Percentiles rank a stretch among this genome's conserved stretches.
Conservation (phyloP, 306 rosid genomes). For the Aeschynomene evenia region DNA sequence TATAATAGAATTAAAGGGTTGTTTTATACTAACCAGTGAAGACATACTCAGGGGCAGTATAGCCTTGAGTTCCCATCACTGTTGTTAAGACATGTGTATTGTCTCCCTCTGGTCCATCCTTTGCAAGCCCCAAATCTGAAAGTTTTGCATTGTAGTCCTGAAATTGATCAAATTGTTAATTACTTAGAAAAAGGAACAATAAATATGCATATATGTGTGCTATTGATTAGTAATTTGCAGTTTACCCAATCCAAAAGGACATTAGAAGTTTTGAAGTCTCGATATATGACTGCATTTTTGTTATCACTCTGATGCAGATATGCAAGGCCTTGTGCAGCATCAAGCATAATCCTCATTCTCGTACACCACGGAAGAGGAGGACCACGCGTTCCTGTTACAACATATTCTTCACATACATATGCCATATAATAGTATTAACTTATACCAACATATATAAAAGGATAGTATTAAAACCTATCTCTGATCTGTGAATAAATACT, state of each 20-base stretch:
- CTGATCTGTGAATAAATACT: too few species aligned
- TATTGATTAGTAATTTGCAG: not conserved
- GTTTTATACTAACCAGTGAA: slow-evolving; percentile 55
- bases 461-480: too few species aligned
- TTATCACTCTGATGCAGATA: slow-evolving; percentile 57
- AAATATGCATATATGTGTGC: not conserved
- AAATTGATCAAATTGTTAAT: slow-evolving; percentile 24
- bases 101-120: slow-evolving; percentile 63
- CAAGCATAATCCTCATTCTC: slow-evolving; percentile 58
- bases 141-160: slow-evolving; percentile 69
- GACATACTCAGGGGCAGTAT: slow-evolving; percentile 67
- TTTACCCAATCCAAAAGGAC: slow-evolving; percentile 55
- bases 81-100: slow-evolving; percentile 57
- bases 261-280: slow-evolving; percentile 71
- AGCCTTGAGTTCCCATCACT: slow-evolving; percentile 66
- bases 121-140: slow-evolving; percentile 69
- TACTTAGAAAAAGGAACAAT: not conserved
- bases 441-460: too few species aligned
- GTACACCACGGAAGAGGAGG: slow-evolving; percentile 54
- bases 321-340: slow-evolving; percentile 72
- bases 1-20: too few species aligned
- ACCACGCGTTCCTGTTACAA: slow-evolving; percentile 28
- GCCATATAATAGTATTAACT: not conserved
- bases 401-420: not conserved
- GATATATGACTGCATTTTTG: slow-evolving; percentile 47